Conservation (phyloP, 257 asterid genomes). For the Solanum stenotomum region DNA sequence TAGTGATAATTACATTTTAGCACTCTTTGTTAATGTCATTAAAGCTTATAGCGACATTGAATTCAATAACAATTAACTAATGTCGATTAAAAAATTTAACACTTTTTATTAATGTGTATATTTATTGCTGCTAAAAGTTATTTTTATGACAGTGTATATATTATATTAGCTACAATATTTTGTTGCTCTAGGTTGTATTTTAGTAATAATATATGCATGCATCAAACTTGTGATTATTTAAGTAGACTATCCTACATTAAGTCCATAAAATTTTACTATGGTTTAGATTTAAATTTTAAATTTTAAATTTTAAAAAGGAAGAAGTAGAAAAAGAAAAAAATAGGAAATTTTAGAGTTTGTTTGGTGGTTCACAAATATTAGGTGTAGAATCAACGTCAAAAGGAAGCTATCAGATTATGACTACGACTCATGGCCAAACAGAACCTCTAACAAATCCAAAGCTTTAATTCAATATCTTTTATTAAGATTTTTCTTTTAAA, state of each 20-base stretch:
- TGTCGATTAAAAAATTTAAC: fast-evolving
- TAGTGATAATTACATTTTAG: neutral
- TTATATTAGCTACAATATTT: neutral
- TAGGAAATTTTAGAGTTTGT: neutral
- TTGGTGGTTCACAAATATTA: neutral
- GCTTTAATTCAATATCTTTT: neutral
- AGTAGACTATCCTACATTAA: neutral
- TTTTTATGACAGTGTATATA: neutral
- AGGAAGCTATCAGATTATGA: neutral
- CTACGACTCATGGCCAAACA: neutral
- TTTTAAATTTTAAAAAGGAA: neutral
- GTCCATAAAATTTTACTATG: neutral
- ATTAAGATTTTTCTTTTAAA: neutral
- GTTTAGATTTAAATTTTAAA: neutral
- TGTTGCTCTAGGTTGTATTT: neutral
- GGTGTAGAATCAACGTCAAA: neutral
- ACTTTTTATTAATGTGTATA: no score
- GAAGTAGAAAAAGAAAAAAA: neutral
- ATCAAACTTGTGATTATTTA: neutral
- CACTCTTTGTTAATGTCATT: neutral
- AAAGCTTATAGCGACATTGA: fast-evolving
- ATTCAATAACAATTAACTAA: no score
- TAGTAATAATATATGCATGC: neutral
- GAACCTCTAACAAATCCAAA: neutral
- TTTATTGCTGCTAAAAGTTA: neutral